Evolutionary conservation across 1,284 basidiomycete genomes (phyloP).

Genomic region (Ceratobasidium sp.): DNA sequence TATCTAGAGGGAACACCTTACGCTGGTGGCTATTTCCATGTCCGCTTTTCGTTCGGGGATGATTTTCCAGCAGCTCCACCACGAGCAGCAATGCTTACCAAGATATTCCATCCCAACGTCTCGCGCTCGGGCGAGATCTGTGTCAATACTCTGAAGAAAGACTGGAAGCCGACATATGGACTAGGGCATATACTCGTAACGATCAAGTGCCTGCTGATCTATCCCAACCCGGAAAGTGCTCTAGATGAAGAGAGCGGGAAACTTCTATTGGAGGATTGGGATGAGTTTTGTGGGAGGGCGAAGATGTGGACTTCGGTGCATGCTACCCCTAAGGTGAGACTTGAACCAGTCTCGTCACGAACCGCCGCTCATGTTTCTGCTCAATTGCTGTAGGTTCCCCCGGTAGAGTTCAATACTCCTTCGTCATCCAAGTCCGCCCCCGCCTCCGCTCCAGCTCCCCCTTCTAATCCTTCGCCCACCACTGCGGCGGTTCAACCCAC

Average conservation of each 20-base stretch:
- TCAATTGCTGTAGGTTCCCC: constrained; percentile 56
- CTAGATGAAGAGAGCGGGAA: constrained; percentile 95
- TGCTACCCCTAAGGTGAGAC: constrained; percentile 65
- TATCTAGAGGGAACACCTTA: constrained; percentile 85
- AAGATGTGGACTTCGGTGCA: constrained; percentile 86
- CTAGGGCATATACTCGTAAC: constrained; percentile 90
- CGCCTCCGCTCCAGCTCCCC: constrained; percentile 40
- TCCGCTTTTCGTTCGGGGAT: constrained; percentile 86
- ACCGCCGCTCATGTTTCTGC: neutral
- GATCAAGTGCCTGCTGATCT: constrained; percentile 93
- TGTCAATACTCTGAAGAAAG: constrained; percentile 96
- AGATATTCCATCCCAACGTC: constrained; percentile 97
- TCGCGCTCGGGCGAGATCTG: constrained; percentile 91
- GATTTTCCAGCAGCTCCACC: constrained; percentile 92
- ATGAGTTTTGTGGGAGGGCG: constrained; percentile 82
- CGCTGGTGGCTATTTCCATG: constrained; percentile 87
- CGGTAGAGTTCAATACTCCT: constrained; percentile 67
- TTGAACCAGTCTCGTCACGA: neutral
- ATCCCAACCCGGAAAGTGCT: constrained; percentile 94
- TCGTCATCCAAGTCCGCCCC: constrained; percentile 29
- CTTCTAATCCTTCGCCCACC: constrained; percentile 43
- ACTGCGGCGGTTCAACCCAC: neutral
- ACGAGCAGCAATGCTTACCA: constrained; percentile 64
- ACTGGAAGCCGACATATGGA: constrained; percentile 92
- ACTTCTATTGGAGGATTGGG: constrained; percentile 86